Evolutionary conservation across 2,329 filamentous ascomycete genomes (phyloP).

Genomic region (Ophiostoma australiae): DNA sequence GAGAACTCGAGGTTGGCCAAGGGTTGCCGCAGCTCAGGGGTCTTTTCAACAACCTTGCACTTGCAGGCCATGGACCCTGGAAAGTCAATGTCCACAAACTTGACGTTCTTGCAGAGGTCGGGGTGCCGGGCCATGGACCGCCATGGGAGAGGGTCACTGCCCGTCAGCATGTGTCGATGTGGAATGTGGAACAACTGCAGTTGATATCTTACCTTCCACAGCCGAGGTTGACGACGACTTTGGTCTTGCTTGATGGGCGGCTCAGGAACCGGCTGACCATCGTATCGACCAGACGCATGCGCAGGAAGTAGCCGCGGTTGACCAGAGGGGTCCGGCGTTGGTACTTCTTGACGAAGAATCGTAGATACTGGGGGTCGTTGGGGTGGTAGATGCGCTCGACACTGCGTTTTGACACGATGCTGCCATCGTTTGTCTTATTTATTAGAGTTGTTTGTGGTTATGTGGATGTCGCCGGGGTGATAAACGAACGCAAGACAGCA

Average conservation of each 20-base stretch:
- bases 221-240: constrained; percentile 76
- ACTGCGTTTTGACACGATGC: constrained; percentile 85
- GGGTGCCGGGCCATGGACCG: constrained; percentile 68
- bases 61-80: constrained; percentile 74
- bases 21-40: constrained; percentile 52
- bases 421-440: constrained; percentile 75
- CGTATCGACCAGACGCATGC: constrained; percentile 75
- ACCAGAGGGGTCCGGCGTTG: constrained; percentile 81
- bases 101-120: constrained; percentile 50
- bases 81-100: constrained; percentile 84
- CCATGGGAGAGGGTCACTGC: constrained; percentile 80
- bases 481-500: background rate
- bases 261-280: constrained; percentile 68
- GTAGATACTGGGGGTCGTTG: constrained; percentile 74
- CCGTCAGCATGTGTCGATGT: constrained; percentile 2
- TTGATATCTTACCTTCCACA: constrained; percentile 72
- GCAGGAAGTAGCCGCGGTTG: constrained; percentile 83
- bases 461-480: background rate
- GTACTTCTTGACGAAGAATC: constrained; percentile 80
- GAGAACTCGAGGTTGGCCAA: constrained; percentile 43
- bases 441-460: background rate
- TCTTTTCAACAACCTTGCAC: constrained; percentile 59
- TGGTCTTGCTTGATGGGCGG: constrained; percentile 48
- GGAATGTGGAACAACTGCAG: background rate
- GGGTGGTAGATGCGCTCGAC: constrained; percentile 85